Evolutionary conservation across 352 stramenopile species (phyloP).

Genomic region (Pythium phragmiticola): DNA sequence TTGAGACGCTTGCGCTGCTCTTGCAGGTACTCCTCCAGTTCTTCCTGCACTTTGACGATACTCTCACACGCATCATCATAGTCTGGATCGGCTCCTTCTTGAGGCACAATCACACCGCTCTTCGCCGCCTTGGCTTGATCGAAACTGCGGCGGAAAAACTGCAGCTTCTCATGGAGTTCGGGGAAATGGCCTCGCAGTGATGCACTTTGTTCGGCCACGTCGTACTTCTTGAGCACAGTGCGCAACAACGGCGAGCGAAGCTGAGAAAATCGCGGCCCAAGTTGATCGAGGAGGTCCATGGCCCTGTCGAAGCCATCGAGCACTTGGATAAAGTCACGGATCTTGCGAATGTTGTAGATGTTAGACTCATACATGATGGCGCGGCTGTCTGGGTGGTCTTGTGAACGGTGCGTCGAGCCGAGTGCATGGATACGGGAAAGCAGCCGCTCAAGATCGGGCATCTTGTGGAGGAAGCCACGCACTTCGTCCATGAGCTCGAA

Average conservation of each 20-base stretch:
- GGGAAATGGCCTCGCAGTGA: slow-evolving; percentile 72
- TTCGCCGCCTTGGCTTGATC: slow-evolving; percentile 92
- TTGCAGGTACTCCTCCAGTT: slow-evolving; percentile 92
- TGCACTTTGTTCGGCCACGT: slow-evolving; percentile 1
- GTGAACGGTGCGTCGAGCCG: slow-evolving; percentile 78
- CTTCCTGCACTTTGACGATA: slow-evolving; percentile 82
- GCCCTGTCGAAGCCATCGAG: slow-evolving; percentile 88
- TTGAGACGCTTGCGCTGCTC: slow-evolving; percentile 72
- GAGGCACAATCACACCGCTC: slow-evolving; percentile 91
- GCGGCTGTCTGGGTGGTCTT: slow-evolving; percentile 93
- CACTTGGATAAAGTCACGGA: slow-evolving; percentile 90
- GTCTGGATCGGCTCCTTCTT: slow-evolving; percentile 91
- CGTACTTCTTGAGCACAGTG: slow-evolving; percentile 48
- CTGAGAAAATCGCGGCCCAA: slow-evolving; percentile 69
- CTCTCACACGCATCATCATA: slow-evolving; percentile 92
- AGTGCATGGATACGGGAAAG: slow-evolving; percentile 96
- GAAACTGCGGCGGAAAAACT: slow-evolving; percentile 97
- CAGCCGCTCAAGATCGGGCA: slow-evolving; percentile 96
- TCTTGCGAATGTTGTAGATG: slow-evolving; percentile 98
- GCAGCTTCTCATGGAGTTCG: slow-evolving; percentile 89
- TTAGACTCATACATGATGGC: slow-evolving; percentile 98
- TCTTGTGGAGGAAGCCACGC: slow-evolving; percentile 79
- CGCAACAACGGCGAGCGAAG: slow-evolving; percentile 56
- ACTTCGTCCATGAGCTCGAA: slow-evolving; percentile 79
- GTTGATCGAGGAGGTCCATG: slow-evolving; percentile 79